Conservation (phyloP, 257 asterid genomes). For the Eucommia ulmoides region DNA sequence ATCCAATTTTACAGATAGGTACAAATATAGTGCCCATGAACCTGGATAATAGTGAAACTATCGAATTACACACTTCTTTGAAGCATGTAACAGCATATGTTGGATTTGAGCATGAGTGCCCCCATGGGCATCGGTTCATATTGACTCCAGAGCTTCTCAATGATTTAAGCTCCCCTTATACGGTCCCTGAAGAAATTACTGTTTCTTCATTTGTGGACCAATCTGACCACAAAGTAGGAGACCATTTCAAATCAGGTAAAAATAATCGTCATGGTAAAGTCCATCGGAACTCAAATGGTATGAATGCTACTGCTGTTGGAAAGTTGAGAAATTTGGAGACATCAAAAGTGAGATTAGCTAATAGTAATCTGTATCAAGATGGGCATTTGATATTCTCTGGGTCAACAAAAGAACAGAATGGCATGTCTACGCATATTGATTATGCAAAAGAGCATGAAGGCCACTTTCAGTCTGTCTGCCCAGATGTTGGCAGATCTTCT, state of each 20-base stretch:
- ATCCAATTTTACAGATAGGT: conserved; percentile 34
- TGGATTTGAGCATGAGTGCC: conserved; percentile 94
- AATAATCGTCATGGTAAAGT: conserved; percentile 42
- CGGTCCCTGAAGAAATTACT: conserved; percentile 39
- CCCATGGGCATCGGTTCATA: conserved; percentile 87
- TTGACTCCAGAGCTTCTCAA: conserved; percentile 57
- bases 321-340: conserved; percentile 40
- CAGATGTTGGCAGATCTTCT: conserved; percentile 39
- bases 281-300: conserved; percentile 54
- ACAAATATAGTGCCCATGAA: conserved; percentile 26
- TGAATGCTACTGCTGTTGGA: conserved; percentile 23
- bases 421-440: conserved; percentile 14
- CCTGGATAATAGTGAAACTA: conserved; percentile 15
- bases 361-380: conserved; percentile 21
- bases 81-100: conserved; percentile 38
- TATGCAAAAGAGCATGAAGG: conserved; percentile 32
- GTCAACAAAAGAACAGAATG: conserved; percentile 28
- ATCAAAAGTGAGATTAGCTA: conserved; percentile 42
- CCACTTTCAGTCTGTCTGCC: conserved; percentile 26
- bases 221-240: conserved; percentile 31
- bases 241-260: conserved; percentile 37
- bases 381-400: conserved; percentile 32
- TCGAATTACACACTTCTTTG: conserved; percentile 21
- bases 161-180: conserved; percentile 55
- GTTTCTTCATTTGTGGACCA: conserved; percentile 26